A percentile compares a stretch with the other conserved stretches of the same genome.
Conservation (phyloP, 768 basidiomycete genomes). For the Hericium coralloides region DNA sequence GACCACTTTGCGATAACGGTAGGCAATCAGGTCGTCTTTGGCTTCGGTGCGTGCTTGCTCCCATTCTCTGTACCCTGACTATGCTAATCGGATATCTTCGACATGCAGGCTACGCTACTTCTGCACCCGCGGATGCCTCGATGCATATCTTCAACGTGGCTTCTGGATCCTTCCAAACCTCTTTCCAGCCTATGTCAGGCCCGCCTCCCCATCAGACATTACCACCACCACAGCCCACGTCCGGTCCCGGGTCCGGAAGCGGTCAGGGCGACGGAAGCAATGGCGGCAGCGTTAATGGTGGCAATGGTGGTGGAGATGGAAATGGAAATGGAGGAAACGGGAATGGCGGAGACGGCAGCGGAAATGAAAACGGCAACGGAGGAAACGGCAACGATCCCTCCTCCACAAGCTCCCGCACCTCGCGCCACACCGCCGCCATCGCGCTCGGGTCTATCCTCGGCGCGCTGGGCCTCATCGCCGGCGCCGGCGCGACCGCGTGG, state of each 20-base stretch:
- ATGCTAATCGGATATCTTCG: neutral
- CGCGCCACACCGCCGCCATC: constrained; percentile 27
- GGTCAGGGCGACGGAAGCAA: constrained; percentile 11
- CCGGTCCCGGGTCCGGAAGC: constrained; percentile 1
- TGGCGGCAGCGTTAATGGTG: constrained; percentile 1
- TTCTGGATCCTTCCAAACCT: constrained; percentile 27
- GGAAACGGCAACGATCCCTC: neutral
- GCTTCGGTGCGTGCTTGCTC: constrained; percentile 51
- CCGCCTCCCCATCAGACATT: constrained; percentile 20
- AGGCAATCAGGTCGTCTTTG: constrained; percentile 60
- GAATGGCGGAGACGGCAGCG: constrained; percentile 6
- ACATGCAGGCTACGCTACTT: constrained; percentile 36
- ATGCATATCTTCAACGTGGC: constrained; percentile 42
- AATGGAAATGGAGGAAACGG: constrained; percentile 16
- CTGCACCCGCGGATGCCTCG: constrained; percentile 44
- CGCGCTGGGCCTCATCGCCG: constrained; percentile 41
- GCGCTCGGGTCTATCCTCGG: constrained; percentile 58
- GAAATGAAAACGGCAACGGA: constrained; percentile 16
- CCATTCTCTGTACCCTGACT: neutral
- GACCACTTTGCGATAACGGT: constrained; percentile 68
- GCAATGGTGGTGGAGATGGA: constrained; percentile 5
- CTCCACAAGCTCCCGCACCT: neutral
- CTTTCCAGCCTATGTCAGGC: constrained; percentile 27
- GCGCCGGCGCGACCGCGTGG: constrained; percentile 32
- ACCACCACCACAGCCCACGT: constrained; percentile 13